Evolutionary conservation across 495 filamentous ascomycete genomes (phyloP), one percentile per base, ranked within the genome.

Genomic region (Pseudevernia furfuracea): DNA sequence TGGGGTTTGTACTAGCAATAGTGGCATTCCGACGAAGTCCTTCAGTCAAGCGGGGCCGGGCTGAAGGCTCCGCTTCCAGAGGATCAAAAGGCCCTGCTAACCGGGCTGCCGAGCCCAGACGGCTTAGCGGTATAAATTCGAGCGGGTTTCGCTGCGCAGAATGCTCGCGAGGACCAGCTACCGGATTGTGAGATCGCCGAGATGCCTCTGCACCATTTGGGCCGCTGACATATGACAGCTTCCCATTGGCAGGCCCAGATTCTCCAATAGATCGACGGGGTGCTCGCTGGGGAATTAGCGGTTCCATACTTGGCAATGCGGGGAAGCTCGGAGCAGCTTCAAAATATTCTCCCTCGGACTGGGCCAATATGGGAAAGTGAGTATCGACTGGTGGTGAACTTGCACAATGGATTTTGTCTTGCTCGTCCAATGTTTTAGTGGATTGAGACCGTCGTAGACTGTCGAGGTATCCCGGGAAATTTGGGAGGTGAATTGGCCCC

Each of bases 1-100:
- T 55, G 70, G 70, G 64, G 71, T 71, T 41, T 71, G 73, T 65
- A 69, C 73, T 58, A 71, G 60, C 59, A 28, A 63, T 59, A 46
- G 65, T 67, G 59, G 53, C 56, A 55, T 63, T 67, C 39, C 65
- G 65, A 21, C 61, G 60, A 55, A 67, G 38, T 23, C 60, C 55
- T 32, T 59, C 65, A 28, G 52, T 58, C 11, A 63, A 36, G 21
- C 61, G 37, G 23, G 63, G 37, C 43, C 38, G 39, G 44, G 37
- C 30, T 43, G 64, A 44, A 52, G 43, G 64, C n/a, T 60, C 61
- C 39, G 49, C 66, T 34, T 53, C 60, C 21, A 68, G 30, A 14
- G 70, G 52, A 49, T 73, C 73, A 65, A 71, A 72, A 19, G 70
- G 67, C 63, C 66, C 63, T 9, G 59, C 63, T 36, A 66, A 61